Percentiles rank a stretch among this genome's conserved stretches.
These are phyloP conservation scores for Salisapilia sapeloensis DNA, from an alignment of 352 stramenopile genomes.

Conservation along the genomic window DNA sequence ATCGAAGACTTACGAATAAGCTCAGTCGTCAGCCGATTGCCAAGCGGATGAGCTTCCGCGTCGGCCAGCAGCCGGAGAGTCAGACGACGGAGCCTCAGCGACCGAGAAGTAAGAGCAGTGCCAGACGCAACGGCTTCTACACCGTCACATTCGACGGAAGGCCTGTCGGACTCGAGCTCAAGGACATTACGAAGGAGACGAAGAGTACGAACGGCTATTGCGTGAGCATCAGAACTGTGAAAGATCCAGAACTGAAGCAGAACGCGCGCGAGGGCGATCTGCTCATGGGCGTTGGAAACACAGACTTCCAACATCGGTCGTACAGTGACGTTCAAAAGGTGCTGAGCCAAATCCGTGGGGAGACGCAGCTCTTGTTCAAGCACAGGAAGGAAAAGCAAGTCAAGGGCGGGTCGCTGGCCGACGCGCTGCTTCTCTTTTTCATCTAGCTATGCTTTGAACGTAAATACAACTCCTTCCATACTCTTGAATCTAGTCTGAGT, in stretches of 20 bases:
- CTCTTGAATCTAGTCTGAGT: no score
- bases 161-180: conserved; percentile 25
- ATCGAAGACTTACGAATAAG: no score
- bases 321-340: conserved; percentile 41
- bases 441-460: no score
- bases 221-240: conserved; percentile 35
- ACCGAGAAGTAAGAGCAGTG: conserved; percentile 16
- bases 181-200: conserved; percentile 16
- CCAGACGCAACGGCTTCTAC: conserved; percentile 47
- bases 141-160: conserved; percentile 44
- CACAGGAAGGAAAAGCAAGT: conserved; percentile 13
- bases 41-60: conserved; percentile 40
- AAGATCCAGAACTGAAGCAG: conserved; percentile 31
- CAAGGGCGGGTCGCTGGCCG: conserved; percentile 21
- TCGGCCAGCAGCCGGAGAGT: conserved; percentile 14
- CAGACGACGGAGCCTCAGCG: conserved; percentile 3
- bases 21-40: conserved; percentile 12
- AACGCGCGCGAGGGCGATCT: conserved; percentile 23
- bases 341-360: conserved; percentile 16
- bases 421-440: conserved; percentile 51
- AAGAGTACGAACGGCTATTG: conserved; percentile 41
- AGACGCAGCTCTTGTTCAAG: conserved; percentile 52
- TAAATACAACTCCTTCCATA: no score
- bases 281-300: conserved; percentile 50
- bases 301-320: conserved; percentile 38